Evolutionary conservation across 2,329 filamentous ascomycete species (phyloP).

Genomic region (Colletotrichum sp.): DNA sequence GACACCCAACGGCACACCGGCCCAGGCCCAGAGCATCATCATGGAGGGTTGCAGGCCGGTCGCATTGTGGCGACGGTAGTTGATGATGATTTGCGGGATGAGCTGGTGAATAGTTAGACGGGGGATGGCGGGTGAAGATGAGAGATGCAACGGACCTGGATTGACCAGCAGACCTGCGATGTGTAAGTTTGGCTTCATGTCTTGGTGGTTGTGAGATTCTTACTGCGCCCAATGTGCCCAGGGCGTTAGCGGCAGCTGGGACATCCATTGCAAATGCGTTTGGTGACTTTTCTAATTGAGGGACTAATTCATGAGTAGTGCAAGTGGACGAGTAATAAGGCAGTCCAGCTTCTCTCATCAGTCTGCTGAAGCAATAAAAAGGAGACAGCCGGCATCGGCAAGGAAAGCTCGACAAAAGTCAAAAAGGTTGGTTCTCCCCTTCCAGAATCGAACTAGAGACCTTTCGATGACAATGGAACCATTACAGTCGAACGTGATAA

Average conservation of each 20-base stretch:
- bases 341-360: not conserved
- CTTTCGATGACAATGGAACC: conserved; percentile 17
- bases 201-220: not conserved
- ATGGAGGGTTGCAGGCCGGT: conserved; percentile 70
- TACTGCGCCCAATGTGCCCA: conserved; percentile 65
- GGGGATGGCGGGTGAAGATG: not conserved
- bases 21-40: conserved; percentile 76
- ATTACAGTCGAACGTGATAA: conserved; percentile 24
- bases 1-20: conserved; percentile 68
- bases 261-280: conserved; percentile 50
- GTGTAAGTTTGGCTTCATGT: conserved; percentile 6
- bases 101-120: conserved; percentile 46
- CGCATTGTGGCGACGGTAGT: conserved; percentile 70
- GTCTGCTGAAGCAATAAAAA: not conserved
- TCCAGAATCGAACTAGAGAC: conserved; percentile 22
- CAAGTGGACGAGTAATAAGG: not conserved
- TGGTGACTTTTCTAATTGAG: not conserved
- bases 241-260: conserved; percentile 59
- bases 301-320: fast-evolving
- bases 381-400: not conserved
- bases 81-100: conserved; percentile 73
- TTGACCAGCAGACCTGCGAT: conserved; percentile 64
- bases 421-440: conserved; percentile 13
- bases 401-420: conserved; percentile 21
- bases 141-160: conserved; percentile 51